A percentile compares a stretch with the other conserved stretches of the same genome.
These are phyloP conservation scores for Ceratocystis papillata DNA, from an alignment of 2,329 filamentous ascomycete species.

Conservation along the genomic window DNA sequence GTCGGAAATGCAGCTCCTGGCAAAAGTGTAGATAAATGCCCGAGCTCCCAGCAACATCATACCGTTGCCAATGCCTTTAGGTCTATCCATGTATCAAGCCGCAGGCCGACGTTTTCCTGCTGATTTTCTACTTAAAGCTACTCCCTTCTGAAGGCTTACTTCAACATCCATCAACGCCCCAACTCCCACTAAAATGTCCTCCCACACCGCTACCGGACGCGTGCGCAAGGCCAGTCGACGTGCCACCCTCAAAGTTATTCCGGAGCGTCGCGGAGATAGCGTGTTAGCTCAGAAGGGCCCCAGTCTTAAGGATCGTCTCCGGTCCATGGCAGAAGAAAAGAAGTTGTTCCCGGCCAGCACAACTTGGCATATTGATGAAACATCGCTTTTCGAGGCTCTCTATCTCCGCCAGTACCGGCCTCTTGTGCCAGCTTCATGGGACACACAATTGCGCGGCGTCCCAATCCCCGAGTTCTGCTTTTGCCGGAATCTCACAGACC, in stretches of 20 bases:
- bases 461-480: constrained; percentile 35
- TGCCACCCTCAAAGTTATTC: constrained; percentile 6
- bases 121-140: not conserved
- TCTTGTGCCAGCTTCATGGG: constrained; percentile 35
- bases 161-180: not conserved
- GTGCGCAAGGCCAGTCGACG: constrained; percentile 6
- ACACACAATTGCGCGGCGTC: constrained; percentile 26
- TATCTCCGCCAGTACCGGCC: constrained; percentile 36
- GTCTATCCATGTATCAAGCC: too few relatives aligned
- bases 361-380: constrained; percentile 44
- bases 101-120: not conserved
- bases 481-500: constrained; percentile 24
- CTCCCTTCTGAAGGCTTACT: not conserved
- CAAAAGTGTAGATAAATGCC: too few relatives aligned
- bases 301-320: constrained; percentile 25
- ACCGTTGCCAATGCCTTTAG: too few relatives aligned
- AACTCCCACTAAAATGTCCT: not conserved
- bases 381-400: constrained; percentile 35
- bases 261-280: constrained; percentile 4
- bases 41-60: too few relatives aligned
- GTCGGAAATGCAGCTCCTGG: not conserved
- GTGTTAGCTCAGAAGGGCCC: not conserved
- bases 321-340: constrained; percentile 39
- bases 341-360: constrained; percentile 35
- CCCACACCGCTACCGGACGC: not conserved